Conservation (phyloP, 352 stramenopile genomes). For the Pythium oligandrum region DNA sequence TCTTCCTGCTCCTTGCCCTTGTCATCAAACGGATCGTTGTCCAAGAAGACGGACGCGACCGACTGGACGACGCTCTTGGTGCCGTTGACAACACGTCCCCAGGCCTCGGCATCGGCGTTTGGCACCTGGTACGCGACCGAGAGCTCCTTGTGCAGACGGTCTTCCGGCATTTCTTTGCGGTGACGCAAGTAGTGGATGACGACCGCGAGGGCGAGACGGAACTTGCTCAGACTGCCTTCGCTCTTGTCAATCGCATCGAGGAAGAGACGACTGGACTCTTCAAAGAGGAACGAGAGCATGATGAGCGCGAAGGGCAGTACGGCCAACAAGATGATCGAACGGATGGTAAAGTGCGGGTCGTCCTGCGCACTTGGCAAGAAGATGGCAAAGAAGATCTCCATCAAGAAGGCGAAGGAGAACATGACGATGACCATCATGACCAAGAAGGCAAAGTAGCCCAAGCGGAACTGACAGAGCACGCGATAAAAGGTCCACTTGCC, state of each 20-base stretch:
- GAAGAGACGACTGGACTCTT: conserved; percentile 79
- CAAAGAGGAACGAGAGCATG: conserved; percentile 84
- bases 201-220: conserved; percentile 75
- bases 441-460: conserved; percentile 87
- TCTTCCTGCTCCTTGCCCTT: conserved; percentile 72
- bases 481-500: conserved; percentile 74
- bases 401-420: conserved; percentile 86
- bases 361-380: conserved; percentile 74
- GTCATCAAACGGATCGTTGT: conserved; percentile 71
- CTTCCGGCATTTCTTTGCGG: conserved; percentile 72
- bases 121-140: conserved; percentile 41
- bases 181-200: conserved; percentile 85
- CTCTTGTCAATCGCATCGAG: conserved; percentile 82
- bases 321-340: conserved; percentile 59
- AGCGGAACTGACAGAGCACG: conserved; percentile 73
- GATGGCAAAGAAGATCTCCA: conserved; percentile 90
- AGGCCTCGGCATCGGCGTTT: conserved; percentile 63
- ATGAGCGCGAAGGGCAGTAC: conserved; percentile 76
- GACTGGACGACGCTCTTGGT: conserved; percentile 31
- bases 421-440: conserved; percentile 89
- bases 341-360: conserved; percentile 69
- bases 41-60: conserved; percentile 41
- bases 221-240: conserved; percentile 78
- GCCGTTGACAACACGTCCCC: conserved; percentile 38
- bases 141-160: conserved; percentile 53